Conservation (phyloP, 108 stramenopile species). For the Parmales sp. region DNA sequence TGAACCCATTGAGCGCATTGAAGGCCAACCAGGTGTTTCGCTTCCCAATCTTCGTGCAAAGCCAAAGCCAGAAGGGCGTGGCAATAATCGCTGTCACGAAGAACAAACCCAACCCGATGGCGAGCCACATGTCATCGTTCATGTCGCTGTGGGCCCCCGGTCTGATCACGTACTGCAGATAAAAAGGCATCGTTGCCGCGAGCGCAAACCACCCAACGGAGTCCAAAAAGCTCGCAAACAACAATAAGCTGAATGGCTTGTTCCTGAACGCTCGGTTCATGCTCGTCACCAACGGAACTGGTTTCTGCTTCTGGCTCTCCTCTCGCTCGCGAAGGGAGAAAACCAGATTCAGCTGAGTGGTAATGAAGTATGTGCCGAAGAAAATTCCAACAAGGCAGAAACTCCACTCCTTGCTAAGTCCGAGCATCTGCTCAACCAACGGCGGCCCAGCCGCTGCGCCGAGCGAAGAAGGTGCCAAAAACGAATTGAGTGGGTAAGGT, state of each 20-base stretch:
- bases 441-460: conserved; percentile 13
- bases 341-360: neutral
- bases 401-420: conserved; percentile 11
- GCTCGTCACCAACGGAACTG: conserved; percentile 14
- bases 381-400: conserved; percentile 9
- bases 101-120: conserved; percentile 13
- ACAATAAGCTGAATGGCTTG: conserved; percentile 13
- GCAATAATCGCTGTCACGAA: conserved; percentile 19
- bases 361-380: conserved; percentile 7
- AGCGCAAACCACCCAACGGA: conserved; percentile 15
- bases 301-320: conserved; percentile 3
- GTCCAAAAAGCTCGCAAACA: conserved; percentile 18
- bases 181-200: conserved; percentile 18
- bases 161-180: conserved; percentile 20
- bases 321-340: neutral
- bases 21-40: conserved; percentile 19
- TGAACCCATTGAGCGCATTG: conserved; percentile 16
- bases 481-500: too few species aligned
- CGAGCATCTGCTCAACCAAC: conserved; percentile 3
- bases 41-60: conserved; percentile 11
- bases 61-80: conserved; percentile 23
- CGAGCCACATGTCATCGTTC: conserved; percentile 19
- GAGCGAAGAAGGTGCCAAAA: too few species aligned
- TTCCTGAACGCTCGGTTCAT: conserved; percentile 17
- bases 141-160: conserved; percentile 7